phyloP scores from a whole-genome alignment of 306 rosid species.

The Mimosa pudica region DNA sequence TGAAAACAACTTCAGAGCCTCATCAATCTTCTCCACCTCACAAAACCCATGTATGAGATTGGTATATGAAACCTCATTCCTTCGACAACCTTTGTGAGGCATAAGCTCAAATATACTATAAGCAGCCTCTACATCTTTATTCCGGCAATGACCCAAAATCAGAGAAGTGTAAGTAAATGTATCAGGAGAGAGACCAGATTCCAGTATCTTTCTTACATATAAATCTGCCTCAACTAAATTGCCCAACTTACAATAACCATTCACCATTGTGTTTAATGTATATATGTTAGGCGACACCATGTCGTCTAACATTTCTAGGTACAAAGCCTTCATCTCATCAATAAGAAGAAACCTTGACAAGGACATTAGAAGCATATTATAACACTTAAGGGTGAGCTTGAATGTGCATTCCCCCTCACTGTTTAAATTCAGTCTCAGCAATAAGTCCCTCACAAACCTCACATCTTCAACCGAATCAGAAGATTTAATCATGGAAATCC shows the following conservation, averaged over 20 bases:
- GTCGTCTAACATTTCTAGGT: slow-evolving; percentile 55
- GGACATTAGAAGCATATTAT: slow-evolving; percentile 53
- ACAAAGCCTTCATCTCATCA: slow-evolving; percentile 60
- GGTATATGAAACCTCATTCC: slow-evolving; percentile 67
- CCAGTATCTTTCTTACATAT: slow-evolving; percentile 56
- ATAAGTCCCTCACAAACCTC: slow-evolving; percentile 42
- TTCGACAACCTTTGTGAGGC: slow-evolving; percentile 43
- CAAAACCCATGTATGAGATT: slow-evolving; percentile 68
- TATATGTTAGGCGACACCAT: slow-evolving; percentile 59
- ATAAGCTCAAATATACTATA: slow-evolving; percentile 46
- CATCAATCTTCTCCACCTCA: slow-evolving; percentile 45
- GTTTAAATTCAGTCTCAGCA: slow-evolving; percentile 42
- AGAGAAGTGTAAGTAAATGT: slow-evolving; percentile 68
- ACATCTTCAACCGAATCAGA: slow-evolving; percentile 45
- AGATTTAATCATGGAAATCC: slow-evolving; percentile 57
- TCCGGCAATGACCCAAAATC: slow-evolving; percentile 76
- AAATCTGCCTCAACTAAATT: slow-evolving; percentile 53
- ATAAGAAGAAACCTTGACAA: slow-evolving; percentile 48
- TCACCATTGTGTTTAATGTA: slow-evolving; percentile 65
- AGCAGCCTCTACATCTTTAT: slow-evolving; percentile 58
- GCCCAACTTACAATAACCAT: slow-evolving; percentile 74
- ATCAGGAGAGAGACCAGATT: slow-evolving; percentile 58
- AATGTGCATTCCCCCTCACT: slow-evolving; percentile 37
- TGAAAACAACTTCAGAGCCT: slow-evolving; percentile 54
- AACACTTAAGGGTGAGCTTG: slow-evolving; percentile 61